phyloP scores from a whole-genome alignment of 2,329 filamentous ascomycete genomes.

The Fusarium decemcellulare region DNA sequence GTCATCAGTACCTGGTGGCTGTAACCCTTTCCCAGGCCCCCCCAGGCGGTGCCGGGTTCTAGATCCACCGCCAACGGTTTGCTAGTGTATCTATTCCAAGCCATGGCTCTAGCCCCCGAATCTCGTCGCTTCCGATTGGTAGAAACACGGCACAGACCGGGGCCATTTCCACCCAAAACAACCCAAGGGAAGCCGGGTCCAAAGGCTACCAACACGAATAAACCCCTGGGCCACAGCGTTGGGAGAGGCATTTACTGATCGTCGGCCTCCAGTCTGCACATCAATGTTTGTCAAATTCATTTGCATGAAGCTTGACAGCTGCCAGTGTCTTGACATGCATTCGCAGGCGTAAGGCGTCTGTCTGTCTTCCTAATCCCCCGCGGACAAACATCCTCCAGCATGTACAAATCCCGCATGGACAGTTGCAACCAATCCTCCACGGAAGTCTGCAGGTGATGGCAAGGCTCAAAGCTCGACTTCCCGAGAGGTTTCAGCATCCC shows the following conservation, averaged over 20 bases:
- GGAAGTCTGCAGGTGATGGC: too few relatives aligned
- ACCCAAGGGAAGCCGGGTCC: neutral
- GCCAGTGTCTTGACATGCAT: neutral
- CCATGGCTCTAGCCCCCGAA: neutral
- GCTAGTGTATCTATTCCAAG: neutral
- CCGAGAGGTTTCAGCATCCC: too few relatives aligned
- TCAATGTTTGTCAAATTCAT: neutral
- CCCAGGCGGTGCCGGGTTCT: neutral
- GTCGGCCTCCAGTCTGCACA: neutral
- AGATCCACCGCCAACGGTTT: neutral
- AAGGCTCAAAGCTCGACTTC: too few relatives aligned
- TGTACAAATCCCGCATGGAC: too few relatives aligned
- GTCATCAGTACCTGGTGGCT: neutral
- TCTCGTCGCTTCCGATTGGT: constrained; percentile 2
- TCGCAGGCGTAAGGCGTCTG: too few relatives aligned
- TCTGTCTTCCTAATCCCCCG: too few relatives aligned
- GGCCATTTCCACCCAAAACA: neutral
- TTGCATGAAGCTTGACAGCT: neutral
- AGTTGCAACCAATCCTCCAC: too few relatives aligned
- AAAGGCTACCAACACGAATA: neutral
- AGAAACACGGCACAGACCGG: neutral
- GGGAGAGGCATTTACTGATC: too few relatives aligned
- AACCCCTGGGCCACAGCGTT: neutral
- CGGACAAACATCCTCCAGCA: too few relatives aligned
- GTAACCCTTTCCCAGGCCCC: neutral